These are phyloP conservation scores for Mycena galopus DNA, from an alignment of 768 basidiomycete genomes.

Conservation along the genomic window DNA sequence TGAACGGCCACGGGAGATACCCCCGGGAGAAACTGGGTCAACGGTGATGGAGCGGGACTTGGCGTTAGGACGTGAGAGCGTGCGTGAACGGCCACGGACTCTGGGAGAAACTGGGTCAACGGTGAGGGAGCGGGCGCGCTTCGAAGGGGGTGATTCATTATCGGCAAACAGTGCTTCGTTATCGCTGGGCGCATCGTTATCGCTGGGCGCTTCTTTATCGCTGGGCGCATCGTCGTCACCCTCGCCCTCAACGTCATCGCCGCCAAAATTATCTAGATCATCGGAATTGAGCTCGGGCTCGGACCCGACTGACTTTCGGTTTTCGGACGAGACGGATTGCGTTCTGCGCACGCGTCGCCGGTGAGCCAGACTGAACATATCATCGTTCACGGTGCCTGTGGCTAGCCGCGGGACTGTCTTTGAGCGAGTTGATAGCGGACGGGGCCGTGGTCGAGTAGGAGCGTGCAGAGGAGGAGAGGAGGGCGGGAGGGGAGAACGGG, in stretches of 20 bases:
- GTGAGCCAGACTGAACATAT: neutral
- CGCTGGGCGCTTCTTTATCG: neutral
- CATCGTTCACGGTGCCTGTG: neutral
- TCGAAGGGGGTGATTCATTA: neutral
- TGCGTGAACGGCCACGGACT: neutral
- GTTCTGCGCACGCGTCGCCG: neutral
- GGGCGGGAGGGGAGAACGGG: too few species aligned
- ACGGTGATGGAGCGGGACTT: neutral
- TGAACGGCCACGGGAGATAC: neutral
- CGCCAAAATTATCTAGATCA: neutral
- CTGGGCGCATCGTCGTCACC: neutral
- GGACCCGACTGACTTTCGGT: neutral
- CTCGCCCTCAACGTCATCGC: neutral
- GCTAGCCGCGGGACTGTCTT: neutral
- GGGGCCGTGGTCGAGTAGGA: too few species aligned
- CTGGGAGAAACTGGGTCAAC: neutral
- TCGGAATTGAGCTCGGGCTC: constrained; percentile 1
- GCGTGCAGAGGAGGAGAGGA: too few species aligned
- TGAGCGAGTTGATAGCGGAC: too few species aligned
- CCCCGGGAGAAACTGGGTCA: neutral
- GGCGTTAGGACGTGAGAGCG: neutral
- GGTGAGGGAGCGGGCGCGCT: neutral
- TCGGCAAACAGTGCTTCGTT: neutral
- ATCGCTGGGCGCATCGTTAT: neutral
- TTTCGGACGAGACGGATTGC: neutral